Evolutionary conservation across 106 monocot genomes (phyloP), one percentile per base, ranked within the genome.

Genomic region (Allium fistulosum): DNA sequence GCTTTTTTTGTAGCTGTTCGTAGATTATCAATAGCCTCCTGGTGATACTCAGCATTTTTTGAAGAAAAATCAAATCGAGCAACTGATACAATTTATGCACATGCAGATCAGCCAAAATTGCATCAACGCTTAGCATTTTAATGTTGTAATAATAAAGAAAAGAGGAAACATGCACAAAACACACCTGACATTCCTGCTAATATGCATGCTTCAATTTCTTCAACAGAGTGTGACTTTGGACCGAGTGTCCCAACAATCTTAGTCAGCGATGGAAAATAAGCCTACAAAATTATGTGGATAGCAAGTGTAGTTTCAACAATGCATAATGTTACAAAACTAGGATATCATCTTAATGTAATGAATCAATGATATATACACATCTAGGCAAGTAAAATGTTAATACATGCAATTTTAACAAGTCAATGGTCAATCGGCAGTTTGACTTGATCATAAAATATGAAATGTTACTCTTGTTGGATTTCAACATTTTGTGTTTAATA

Each of bases 11-110:
- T 67, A 13, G 94, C 94, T 46, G 67, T 72, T 58, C 59, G 87
- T 59, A 94, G 69, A 78, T 94, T 94, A 48, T 94, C 73, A 56
- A 94, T 80, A 46, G 94, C 85, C 65, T 83, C 83, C 79, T 91
- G 94, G 78, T 94, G 94, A 68, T 91, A 94, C 26, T 80, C 80
- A 69, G 76, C 74, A 78, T 83, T 74, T 71, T 72, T 53, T 76
- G 80, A 90, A 10, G 94, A 94, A 72, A 91, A 91, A 67, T 91
- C 91, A 74, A 94, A 94, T 48, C 94, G 82, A 71, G 91, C 94
- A 73, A 94, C 91, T 85, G 75, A 50, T 17, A 76, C 27, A 66
- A 10, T 15, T 9, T 16, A 69, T 10, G 67, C 52, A 57, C 15
- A 56, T 57, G 46, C 14, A 67, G 2, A 69, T 69, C 46, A 57